Evolutionary conservation across 306 rosid species (phyloP), one percentile per base, ranked within the genome.

Genomic region (Casuarina glauca): DNA sequence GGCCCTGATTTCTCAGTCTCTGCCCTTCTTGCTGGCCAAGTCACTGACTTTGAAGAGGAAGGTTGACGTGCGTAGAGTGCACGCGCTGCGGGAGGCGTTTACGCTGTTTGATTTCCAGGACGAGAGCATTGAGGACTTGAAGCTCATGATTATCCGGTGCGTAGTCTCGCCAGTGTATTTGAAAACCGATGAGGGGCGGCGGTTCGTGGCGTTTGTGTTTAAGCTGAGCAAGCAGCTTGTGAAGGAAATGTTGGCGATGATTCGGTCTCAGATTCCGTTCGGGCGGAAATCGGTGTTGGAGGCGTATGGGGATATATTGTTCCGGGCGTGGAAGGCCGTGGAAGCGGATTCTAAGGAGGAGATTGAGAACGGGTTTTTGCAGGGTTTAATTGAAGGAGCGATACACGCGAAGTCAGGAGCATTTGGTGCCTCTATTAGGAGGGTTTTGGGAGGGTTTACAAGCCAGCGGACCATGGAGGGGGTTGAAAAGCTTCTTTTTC

Each of bases 221-320:
- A 91, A 91, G n/a, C 45, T 90, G 39, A 95, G 89, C 70, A 61
- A 72, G 38, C 93, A 91, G 83, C 85, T 95, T 19, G 80, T 83
- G 84, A 92, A 87, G 91, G 97, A 91, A 36, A 13, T 86, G 35
- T n/a, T 90, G 92, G 96, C 92, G 5, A 87, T 95, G 91, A 90
- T 95, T 68, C 88, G 90, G 46, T 88, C 98, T 3, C 98, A 95
- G 85, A 88, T 95, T 57, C 89, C 92, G 3, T 92, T 92, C 72
- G 98, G 97, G 49, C 85, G 97, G 80, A 95, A 95, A 83, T 92
- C 97, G 3, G 83, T 92, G 88, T 83, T 95, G 74, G 97, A 95
- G 87, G 95, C 90, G 9, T 92, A 87, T 17, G 96, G 96, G 3
- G 98, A 92, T 38, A 78, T 92, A 41, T 26, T 95, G 88, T 92